Conservation (phyloP, 1,284 basidiomycete genomes). For the Meripilus lineatus region DNA sequence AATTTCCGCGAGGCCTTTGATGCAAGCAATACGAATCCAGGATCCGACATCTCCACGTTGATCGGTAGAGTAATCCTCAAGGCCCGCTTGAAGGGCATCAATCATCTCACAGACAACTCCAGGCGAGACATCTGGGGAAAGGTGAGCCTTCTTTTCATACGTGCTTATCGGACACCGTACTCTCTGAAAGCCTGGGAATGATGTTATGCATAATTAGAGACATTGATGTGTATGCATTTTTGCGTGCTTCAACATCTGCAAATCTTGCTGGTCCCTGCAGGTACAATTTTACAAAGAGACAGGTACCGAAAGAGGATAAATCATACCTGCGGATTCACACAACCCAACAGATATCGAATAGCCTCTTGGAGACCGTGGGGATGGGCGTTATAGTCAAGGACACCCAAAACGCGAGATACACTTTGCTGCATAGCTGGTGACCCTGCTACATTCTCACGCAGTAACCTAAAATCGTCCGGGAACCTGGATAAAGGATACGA, state of each 20-base stretch:
- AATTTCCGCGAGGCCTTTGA: slow-evolving; percentile 55
- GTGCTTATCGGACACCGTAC: slow-evolving; percentile 32
- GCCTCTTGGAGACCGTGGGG: slow-evolving; percentile 47
- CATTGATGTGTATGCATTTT: slow-evolving; percentile 69
- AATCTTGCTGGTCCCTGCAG: slow-evolving; percentile 40
- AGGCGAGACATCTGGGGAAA: not conserved
- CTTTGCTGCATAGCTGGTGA: slow-evolving; percentile 67
- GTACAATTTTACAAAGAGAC: slow-evolving; percentile 12
- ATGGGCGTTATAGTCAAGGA: slow-evolving; percentile 59
- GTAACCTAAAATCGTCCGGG: too few relatives aligned
- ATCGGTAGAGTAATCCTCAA: slow-evolving; percentile 90
- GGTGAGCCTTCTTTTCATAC: not conserved
- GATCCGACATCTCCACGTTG: slow-evolving; percentile 97
- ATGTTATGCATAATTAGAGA: slow-evolving; percentile 50
- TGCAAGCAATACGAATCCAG: slow-evolving; percentile 83
- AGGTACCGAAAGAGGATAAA: slow-evolving; percentile 8
- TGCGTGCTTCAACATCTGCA: slow-evolving; percentile 59
- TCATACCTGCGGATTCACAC: slow-evolving; percentile 51
- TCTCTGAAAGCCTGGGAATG: slow-evolving; percentile 35
- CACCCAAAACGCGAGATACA: slow-evolving; percentile 72
- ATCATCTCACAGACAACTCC: slow-evolving; percentile 51
- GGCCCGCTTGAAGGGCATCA: slow-evolving; percentile 54
- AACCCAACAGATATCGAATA: slow-evolving; percentile 55
- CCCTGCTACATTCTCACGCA: slow-evolving; percentile 59
- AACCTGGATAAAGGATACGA: too few relatives aligned